Evolutionary conservation across 2,329 filamentous ascomycete genomes (phyloP), one percentile per base, ranked within the genome.

Genomic region (Pestalotiopsis sp.): DNA sequence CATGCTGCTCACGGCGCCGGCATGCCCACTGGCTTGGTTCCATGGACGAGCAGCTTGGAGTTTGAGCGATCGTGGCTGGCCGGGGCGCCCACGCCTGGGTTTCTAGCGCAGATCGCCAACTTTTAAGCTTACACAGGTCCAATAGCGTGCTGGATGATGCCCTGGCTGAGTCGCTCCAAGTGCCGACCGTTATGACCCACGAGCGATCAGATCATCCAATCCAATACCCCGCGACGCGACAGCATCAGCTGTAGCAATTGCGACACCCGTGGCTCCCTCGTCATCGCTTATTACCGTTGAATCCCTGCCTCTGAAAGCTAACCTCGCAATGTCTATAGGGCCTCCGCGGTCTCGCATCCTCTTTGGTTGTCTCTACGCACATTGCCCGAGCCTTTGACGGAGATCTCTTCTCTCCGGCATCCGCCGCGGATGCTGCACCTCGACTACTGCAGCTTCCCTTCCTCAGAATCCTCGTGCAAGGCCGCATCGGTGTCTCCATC

Each of bases 401-500:
- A 70, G 81, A 82, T 17, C 79, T 88, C n/a, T 84, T 88, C 71
- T 78, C 82, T 41, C 83, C 86, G 5, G 80, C 82, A 67, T 79
- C 80, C 41, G 77, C 77, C n/a, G 80, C 85, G 62, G 82, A 82
- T 36, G 78, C 79, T 2, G 74, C 80, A 1, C 84, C 86, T 4
- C 81, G 83, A 63, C 71, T 89, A 38, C 83, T 90, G 69, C 89
- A 91, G 77, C 81, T 84, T 56, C 89, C 89, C 14, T 86, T 88
- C 73, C 79, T 91, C 68, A 86, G 89, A 68, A 84, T 91, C 62
- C 80, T 87, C 52, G 82, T 86, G 64, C 88, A 89, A 74, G 89
- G 90, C 25, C 85, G 90, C 17, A 87, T 89, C 60, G 90, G 90
- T 77, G 90, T 92, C 2, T 86, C 89, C 14, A 88, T 91, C 71